Evolutionary conservation across 768 basidiomycete genomes (phyloP), one percentile per base, ranked within the genome.

Genomic region (Termitomyces sp.): DNA sequence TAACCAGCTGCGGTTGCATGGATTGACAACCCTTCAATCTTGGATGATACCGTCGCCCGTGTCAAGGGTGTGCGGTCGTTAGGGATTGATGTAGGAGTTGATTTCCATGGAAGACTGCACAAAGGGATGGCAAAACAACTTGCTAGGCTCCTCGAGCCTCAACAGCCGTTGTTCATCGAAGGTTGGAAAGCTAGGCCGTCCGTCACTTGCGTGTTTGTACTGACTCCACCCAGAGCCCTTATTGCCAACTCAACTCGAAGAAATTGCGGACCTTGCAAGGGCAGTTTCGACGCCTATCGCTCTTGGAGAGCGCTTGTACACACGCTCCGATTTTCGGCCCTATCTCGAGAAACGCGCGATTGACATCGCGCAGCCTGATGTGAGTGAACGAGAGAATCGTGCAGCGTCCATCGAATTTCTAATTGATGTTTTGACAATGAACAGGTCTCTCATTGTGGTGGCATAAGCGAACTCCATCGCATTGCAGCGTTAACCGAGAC

Each of bases 51-150:
- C 0, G 79, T 84, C 16, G 69, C 76, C 14, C 81, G 85, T 9
- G 77, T 89, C 16, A 72, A 75, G 59, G 77, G 79, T 28, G 77
- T 85, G 41, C 77, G 78, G 52, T 71, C 77, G 2, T 67, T 84
- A 4, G 86, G 83, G 12, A 67, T 88, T 44, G 86, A 89, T 63
- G 85, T 87, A 4, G 86, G 84, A 5, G 70, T 87, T 23, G 86
- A 89, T 65, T 89, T 89, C 69, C 87, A 87, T 63, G 87, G 88
- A 28, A 76, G 87, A 13, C 72, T 88, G 23, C 87, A 88, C 67
- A 86, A 84, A 64, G 80, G 82, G 3, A 84, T 88, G 78, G 85
- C 86, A 18, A 87, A 83, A 64, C 87, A 87, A 67, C 79, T 89
- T 9, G 86, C 83, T 6, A 79, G 77, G 51, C 70, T 81, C 2